Percentiles rank a stretch among this genome's conserved stretches.
These are phyloP conservation scores for Candida bentonensis DNA, from an alignment of 805 yeast genomes.

Conservation along the genomic window DNA sequence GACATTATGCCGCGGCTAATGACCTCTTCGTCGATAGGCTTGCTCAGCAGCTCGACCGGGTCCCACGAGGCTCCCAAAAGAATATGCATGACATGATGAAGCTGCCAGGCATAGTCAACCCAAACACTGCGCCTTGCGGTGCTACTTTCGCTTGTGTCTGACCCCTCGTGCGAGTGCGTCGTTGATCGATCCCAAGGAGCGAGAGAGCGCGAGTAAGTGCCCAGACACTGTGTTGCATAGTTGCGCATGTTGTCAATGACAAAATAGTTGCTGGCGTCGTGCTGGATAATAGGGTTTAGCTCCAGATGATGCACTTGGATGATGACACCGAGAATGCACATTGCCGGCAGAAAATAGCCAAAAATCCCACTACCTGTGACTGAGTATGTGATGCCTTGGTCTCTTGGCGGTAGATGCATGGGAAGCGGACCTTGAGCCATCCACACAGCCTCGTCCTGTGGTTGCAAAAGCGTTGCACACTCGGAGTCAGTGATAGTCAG, in stretches of 20 bases:
- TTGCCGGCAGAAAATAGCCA: conserved; percentile 27
- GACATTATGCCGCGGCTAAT: conserved; percentile 17
- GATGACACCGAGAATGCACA: conserved; percentile 22
- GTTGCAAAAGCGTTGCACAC: conserved; percentile 19
- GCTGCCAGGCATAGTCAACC: conserved; percentile 13
- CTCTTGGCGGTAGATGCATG: neutral
- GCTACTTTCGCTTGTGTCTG: neutral
- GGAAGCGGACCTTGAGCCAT: conserved; percentile 6
- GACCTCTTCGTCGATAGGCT: conserved; percentile 13
- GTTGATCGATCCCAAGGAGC: neutral
- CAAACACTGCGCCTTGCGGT: conserved; percentile 8
- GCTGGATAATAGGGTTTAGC: conserved; percentile 14
- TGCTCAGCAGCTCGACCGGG: conserved; percentile 15
- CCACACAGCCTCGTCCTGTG: conserved; percentile 25
- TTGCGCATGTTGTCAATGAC: conserved; percentile 5
- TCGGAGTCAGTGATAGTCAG: conserved; percentile 22
- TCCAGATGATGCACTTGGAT: conserved; percentile 13
- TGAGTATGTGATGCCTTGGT: conserved; percentile 15
- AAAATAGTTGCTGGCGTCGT: conserved; percentile 9
- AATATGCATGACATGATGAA: conserved; percentile 17
- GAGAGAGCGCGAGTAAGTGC: conserved; percentile 10
- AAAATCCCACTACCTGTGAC: conserved; percentile 22
- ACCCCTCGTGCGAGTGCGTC: neutral
- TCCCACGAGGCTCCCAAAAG: conserved; percentile 18
- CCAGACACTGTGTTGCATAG: conserved; percentile 5